Evolutionary conservation across 139 green algal species (phyloP), one percentile per base, ranked within the genome.

Genomic region (Tetradesmus lagerheimii): DNA sequence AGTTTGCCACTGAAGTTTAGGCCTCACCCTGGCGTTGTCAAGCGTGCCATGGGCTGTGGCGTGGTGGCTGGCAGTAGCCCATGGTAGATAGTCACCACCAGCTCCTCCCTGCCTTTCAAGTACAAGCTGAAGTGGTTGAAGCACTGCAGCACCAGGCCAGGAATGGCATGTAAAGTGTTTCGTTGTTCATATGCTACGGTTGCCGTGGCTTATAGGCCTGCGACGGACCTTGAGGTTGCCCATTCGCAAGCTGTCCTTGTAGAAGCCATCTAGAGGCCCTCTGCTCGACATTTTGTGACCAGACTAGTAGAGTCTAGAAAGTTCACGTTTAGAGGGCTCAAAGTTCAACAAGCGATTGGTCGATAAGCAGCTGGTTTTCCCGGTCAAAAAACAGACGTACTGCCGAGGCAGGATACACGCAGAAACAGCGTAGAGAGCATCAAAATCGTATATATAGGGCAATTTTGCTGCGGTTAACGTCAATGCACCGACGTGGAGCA

Each of bases 51-150:
- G 16, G 82, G 81, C 1, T 82, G 67, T n/a, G 35, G 82, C 11
- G 39, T 88, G 34, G 34, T 35, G 14, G 47, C 34, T 3, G 89
- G n/a, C 6, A 77, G 34, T 5, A 62, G 6, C 2, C 88, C 90
- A 41, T 93, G 90, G 38, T 93, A 94, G 11, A 94, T 89, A 0
- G 92, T 94, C 5, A 95, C 93, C 5, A 95, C 92, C 35, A 95
- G 88, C 91, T 95, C 93, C 88, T 94, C 93, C n/a, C 93, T 81
- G n/a, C 94, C 94, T 77, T 95, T 95, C 6, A 96, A 79, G 85
- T 96, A 96, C 15, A 96, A 82, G 16, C 90, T 89, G 85, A 95
- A 96, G 39, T 96, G 89, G 0, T 43, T 66, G 77, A 96, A 96
- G 90, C 94, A 96, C 93, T 95, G 91, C 78, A 88, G 27, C 23